Base-by-base conservation (phyloP, 1,284 basidiomycete species). In the Termitomyces sp. region DNA sequence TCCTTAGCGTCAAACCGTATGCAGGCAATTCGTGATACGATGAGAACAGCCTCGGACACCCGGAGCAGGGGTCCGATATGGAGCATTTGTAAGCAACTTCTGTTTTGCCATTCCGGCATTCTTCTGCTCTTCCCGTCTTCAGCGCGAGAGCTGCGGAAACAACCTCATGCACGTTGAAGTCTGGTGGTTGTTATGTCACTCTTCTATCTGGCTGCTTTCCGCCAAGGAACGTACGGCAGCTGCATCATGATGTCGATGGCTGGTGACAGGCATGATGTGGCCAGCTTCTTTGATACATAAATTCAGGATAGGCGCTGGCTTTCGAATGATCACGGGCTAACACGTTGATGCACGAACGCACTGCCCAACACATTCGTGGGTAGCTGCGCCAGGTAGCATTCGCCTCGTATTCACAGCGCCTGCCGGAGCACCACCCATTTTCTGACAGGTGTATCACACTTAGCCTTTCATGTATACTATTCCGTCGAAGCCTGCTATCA, bases 221-320 rank as follows among this genome's bases (percentile, higher is more conserved):
- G 43, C 43, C 50, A 48, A 17, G 15, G 24, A 38, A 8, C 5
- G n/a, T 7, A 49, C 24, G 47, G 3, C 31, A 38, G 15, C 26
- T 43, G 45, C 31, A 53, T 41, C 52, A 41, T 46, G 43, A 53
- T 53, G 39, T 31, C 39, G 39, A 24, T 47, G 21, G 9, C 28
- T 31, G 6, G 13, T 30, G 52, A 19, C 52, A 41, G 30, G 30
- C 30, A 36, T 47, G 52, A 19, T 47, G 52, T 48, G 45, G 45
- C 39, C 26, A 45, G 43, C n/a, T 52, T 52, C 30, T 47, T 28
- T 53, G 45, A 53, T 48, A 34, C 30, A 40, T 40, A 39, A 5
- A 39, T 26, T 30, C 33, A 30, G 24, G n/a, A 40, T 47, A 26
- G 30, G n/a, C 52, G 36, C 45, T 10, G 12, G 15, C 30, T 50